Evolutionary conservation across 2,329 filamentous ascomycete genomes (phyloP).

Genomic region (Colletotrichum graminicola): DNA sequence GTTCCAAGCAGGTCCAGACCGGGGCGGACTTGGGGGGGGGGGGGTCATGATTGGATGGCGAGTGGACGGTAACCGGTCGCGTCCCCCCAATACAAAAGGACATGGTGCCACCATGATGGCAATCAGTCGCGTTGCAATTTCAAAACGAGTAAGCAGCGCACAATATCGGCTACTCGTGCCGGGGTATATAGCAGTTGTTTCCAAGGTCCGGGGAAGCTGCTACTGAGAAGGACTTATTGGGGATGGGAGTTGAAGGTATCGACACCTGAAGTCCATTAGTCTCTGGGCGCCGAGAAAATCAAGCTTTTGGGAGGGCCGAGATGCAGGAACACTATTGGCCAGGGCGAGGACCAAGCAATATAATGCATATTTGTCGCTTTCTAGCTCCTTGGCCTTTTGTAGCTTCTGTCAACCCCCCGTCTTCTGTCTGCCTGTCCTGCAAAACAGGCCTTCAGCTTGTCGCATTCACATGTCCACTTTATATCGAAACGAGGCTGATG

Average conservation of each 20-base stretch:
- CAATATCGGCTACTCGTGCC: background rate
- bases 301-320: slow-evolving; percentile 23
- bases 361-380: slow-evolving; percentile 8
- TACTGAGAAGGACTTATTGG: background rate
- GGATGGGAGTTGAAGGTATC: slow-evolving; percentile 7
- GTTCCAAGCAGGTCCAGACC: background rate
- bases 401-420: slow-evolving; percentile 4
- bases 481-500: slow-evolving; percentile 6
- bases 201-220: background rate
- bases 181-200: background rate
- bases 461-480: background rate
- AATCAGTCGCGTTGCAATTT: slow-evolving; percentile 11
- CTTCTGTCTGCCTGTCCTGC: background rate
- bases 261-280: background rate
- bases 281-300: slow-evolving; percentile 30
- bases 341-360: slow-evolving; percentile 15
- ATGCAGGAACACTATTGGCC: slow-evolving; percentile 16
- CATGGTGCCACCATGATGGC: slow-evolving; percentile 2
- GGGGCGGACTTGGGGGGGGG: too few species aligned
- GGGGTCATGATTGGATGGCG: slow-evolving; percentile 16
- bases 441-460: background rate
- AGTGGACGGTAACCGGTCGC: slow-evolving; percentile 6
- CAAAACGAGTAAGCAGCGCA: background rate
- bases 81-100: background rate
- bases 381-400: slow-evolving; percentile 9